A percentile compares a stretch with the other conserved stretches of the same genome.
These are phyloP conservation scores for Xanthoparmelia taractica DNA, from an alignment of 495 filamentous ascomycete genomes.

Conservation along the genomic window DNA sequence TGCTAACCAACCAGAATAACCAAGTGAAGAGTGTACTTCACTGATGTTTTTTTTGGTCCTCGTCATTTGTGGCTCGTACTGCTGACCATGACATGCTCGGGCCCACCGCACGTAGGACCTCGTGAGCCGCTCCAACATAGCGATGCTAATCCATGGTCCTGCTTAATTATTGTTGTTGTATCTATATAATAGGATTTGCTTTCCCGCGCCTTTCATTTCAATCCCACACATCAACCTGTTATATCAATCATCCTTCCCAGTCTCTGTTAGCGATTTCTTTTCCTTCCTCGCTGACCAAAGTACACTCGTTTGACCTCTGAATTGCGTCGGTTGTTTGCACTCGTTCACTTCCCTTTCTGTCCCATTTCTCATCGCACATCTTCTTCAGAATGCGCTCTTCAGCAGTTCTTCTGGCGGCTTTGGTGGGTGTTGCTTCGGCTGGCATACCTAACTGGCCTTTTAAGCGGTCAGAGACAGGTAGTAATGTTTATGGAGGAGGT, in stretches of 20 bases:
- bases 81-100: neutral
- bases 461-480: neutral
- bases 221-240: neutral
- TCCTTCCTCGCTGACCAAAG: conserved; percentile 4
- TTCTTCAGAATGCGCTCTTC: conserved; percentile 18
- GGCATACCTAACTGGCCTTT: neutral
- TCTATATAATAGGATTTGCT: neutral
- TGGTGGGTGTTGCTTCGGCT: conserved; percentile 15
- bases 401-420: conserved; percentile 9
- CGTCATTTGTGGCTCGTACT: conserved; percentile 1
- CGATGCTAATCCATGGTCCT: neutral
- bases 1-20: neutral
- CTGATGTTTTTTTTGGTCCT: neutral
- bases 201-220: neutral
- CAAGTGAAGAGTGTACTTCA: neutral
- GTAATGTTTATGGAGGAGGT: neutral
- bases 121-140: neutral
- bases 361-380: neutral
- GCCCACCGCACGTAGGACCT: neutral
- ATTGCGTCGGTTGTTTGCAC: neutral
- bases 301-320: conserved; percentile 15
- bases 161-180: neutral
- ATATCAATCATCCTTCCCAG: neutral
- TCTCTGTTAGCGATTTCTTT: neutral
- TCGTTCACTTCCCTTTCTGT: neutral